A percentile compares a stretch with the other conserved stretches of the same genome.
Evolutionary conservation across 495 filamentous ascomycete genomes (phyloP).

Genomic region (Annulohypoxylon nitens): DNA sequence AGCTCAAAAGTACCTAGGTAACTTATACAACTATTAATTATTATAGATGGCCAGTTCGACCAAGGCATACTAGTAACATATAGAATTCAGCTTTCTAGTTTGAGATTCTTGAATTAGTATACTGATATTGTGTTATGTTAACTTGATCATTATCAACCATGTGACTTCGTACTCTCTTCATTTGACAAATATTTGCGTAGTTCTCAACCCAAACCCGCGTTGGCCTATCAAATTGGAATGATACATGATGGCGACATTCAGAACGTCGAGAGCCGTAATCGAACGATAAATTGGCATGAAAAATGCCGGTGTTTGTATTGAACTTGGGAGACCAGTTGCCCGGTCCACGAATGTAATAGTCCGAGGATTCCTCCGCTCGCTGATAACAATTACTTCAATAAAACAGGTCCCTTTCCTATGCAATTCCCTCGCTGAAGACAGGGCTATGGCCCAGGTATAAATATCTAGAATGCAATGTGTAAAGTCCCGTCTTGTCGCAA

Average conservation of each 20-base stretch:
- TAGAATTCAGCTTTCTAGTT: constrained; percentile 12
- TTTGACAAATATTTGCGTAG: background rate
- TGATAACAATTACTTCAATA: constrained; percentile 10
- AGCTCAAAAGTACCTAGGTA: constrained; percentile 4
- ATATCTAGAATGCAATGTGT: constrained; percentile 34
- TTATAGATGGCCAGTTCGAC: constrained; percentile 22
- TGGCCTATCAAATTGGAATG: background rate
- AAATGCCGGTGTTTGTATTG: constrained; percentile 30
- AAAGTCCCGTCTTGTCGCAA: constrained; percentile 21
- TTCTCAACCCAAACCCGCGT: background rate
- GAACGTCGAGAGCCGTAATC: background rate
- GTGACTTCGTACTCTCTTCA: background rate
- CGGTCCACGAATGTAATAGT: constrained; percentile 17
- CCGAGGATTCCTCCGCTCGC: constrained; percentile 17
- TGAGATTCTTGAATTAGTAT: background rate
- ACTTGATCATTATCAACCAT: background rate
- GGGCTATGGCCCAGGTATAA: constrained; percentile 39
- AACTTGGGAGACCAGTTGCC: constrained; percentile 38
- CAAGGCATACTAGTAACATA: background rate
- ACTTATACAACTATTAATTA: constrained; percentile 17
- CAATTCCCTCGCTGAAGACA: constrained; percentile 17
- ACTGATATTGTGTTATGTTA: background rate
- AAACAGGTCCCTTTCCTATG: background rate
- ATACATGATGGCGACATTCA: background rate
- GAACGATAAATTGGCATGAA: background rate